Evolutionary conservation across 2,329 filamentous ascomycete genomes (phyloP).

Genomic region (Colletotrichum tanaceti): DNA sequence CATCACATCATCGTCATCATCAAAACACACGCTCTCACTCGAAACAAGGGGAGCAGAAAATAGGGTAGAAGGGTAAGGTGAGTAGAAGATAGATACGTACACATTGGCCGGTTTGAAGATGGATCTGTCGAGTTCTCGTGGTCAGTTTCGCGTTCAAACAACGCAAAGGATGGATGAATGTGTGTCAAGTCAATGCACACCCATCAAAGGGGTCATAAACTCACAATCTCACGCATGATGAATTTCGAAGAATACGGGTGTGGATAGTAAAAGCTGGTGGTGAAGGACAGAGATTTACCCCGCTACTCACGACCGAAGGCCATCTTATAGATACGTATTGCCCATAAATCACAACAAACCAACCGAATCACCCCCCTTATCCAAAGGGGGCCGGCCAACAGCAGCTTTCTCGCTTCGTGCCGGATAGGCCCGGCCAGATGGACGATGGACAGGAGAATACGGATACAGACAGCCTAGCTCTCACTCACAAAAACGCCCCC

Average conservation of each 20-base stretch:
- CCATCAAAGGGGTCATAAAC: not conserved
- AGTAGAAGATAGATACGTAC: conserved; percentile 62
- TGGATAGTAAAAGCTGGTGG: conserved; percentile 10
- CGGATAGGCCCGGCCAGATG: conserved; percentile 4
- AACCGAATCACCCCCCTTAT: conserved; percentile 2
- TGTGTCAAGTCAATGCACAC: not conserved
- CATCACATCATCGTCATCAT: too few species aligned
- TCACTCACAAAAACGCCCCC: not conserved
- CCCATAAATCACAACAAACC: conserved; percentile 14
- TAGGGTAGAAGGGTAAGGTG: too few species aligned
- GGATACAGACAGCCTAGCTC: not conserved
- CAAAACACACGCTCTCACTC: too few species aligned
- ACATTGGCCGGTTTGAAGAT: conserved; percentile 99
- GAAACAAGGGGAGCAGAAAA: conserved; percentile 47
- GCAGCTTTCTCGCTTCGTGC: not conserved
- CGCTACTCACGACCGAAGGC: conserved; percentile 14
- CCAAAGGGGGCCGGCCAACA: not conserved
- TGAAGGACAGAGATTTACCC: conserved; percentile 19
- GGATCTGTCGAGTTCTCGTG: conserved; percentile 75
- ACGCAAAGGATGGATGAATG: conserved; percentile 37
- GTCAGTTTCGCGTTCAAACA: conserved; percentile 60
- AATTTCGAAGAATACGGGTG: not conserved
- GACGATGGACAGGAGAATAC: too few species aligned
- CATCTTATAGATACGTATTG: conserved; percentile 22
- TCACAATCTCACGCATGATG: conserved; percentile 48